Conservation (phyloP, 2,329 filamentous ascomycete species). For the Phialocephala sp. region DNA sequence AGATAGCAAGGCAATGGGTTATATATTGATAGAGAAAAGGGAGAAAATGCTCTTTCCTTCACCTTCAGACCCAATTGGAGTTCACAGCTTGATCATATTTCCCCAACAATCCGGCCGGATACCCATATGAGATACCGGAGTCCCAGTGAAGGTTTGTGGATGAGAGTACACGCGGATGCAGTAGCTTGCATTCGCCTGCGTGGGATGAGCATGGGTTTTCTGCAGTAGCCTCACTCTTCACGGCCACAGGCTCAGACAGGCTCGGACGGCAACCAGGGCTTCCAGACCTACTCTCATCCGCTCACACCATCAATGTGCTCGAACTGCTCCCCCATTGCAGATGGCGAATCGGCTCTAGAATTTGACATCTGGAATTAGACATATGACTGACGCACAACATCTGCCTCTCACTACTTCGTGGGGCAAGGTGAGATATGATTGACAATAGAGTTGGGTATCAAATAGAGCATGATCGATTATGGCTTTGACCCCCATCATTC, state of each 20-base stretch:
- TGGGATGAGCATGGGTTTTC: slow-evolving; percentile 22
- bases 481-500: slow-evolving; percentile 18
- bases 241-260: background rate
- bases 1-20: background rate
- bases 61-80: background rate
- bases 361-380: background rate
- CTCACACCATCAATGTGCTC: background rate
- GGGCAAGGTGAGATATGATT: slow-evolving; percentile 3
- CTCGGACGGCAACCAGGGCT: slow-evolving; percentile 4
- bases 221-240: slow-evolving; percentile 27
- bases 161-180: slow-evolving; percentile 17
- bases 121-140: background rate
- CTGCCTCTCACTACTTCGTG: background rate
- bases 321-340: background rate
- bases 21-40: background rate
- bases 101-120: background rate
- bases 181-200: slow-evolving; percentile 22
- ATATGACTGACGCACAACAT: slow-evolving; percentile 11
- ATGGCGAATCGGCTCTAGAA: slow-evolving; percentile 18
- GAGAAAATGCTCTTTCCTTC: background rate
- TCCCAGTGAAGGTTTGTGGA: background rate
- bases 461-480: background rate
- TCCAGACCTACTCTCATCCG: slow-evolving; percentile 5
- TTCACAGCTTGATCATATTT: slow-evolving; percentile 1
- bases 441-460: slow-evolving; percentile 6